Conservation (phyloP, 129 eudicot genomes). For the Helichrysum umbraculigerum region DNA sequence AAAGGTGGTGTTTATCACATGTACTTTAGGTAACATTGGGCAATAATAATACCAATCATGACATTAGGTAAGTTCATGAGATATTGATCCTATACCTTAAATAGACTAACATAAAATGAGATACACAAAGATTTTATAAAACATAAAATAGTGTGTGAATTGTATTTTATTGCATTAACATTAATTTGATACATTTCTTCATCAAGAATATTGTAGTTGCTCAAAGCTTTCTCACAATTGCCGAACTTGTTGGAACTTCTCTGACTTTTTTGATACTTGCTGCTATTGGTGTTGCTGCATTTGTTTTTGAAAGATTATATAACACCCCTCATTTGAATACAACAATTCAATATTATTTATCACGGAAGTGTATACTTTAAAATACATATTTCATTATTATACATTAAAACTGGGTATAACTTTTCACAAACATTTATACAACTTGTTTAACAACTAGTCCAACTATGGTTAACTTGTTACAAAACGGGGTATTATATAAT, state of each 20-base stretch:
- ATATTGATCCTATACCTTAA: not conserved
- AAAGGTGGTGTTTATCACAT: slow-evolving; percentile 1
- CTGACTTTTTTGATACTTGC: slow-evolving; percentile 71
- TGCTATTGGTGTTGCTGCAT: slow-evolving; percentile 55
- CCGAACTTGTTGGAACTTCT: slow-evolving; percentile 68
- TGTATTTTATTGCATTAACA: slow-evolving; percentile 3
- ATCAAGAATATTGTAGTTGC: slow-evolving; percentile 32
- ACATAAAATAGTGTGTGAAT: not conserved
- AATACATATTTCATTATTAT: too few species aligned
- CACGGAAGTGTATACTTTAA: too few species aligned
- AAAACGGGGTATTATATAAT: too few species aligned
- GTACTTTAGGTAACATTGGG: not conserved
- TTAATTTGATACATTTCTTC: not conserved
- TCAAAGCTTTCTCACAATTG: slow-evolving; percentile 74
- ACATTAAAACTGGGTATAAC: too few species aligned
- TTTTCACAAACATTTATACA: too few species aligned
- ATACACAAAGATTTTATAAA: not conserved
- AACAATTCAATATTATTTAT: too few species aligned
- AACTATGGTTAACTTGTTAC: too few species aligned
- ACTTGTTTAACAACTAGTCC: too few species aligned
- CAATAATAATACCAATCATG: not conserved
- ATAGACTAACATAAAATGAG: not conserved
- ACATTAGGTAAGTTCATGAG: not conserved
- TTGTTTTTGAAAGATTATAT: too few species aligned
- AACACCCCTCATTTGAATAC: too few species aligned